Conservation (phyloP, 768 basidiomycete genomes). For the Rhodocollybia butyracea region DNA sequence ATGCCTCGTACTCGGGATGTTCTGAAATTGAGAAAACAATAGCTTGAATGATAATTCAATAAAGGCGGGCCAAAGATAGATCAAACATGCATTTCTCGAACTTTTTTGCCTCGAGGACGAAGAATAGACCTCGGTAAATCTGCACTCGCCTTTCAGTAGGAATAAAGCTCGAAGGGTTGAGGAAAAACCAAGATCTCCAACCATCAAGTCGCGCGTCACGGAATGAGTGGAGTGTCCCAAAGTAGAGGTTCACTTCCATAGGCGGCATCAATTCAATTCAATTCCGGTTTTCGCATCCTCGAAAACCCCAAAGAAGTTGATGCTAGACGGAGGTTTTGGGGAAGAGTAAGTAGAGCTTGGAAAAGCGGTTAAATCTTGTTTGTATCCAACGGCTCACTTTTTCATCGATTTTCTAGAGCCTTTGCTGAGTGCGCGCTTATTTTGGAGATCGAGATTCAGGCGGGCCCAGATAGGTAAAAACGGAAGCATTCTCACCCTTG, state of each 20-base stretch:
- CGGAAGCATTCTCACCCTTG: slow-evolving; percentile 8
- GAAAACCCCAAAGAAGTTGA: background rate
- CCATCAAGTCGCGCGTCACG: too few species aligned
- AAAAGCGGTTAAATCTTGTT: too few species aligned
- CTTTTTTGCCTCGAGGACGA: background rate
- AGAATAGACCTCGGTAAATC: background rate
- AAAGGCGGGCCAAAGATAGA: background rate
- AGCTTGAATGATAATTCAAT: background rate
- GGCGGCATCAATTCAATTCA: background rate
- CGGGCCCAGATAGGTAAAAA: slow-evolving; percentile 3
- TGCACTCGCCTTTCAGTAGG: too few species aligned
- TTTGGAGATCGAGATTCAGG: background rate
- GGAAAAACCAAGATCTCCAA: too few species aligned
- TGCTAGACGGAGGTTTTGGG: background rate
- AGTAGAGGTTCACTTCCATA: slow-evolving; percentile 6
- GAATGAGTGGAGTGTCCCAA: background rate
- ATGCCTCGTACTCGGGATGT: too few species aligned
- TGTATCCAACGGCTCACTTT: too few species aligned
- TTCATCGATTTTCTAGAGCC: background rate
- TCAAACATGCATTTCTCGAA: background rate
- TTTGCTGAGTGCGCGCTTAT: background rate
- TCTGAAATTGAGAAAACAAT: too few species aligned
- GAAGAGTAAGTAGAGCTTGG: too few species aligned
- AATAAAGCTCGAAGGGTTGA: too few species aligned
- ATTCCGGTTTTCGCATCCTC: background rate